Evolutionary conservation across 2,329 filamentous ascomycete species (phyloP), one percentile per base, ranked within the genome.

Genomic region (Helminthosporium solani): DNA sequence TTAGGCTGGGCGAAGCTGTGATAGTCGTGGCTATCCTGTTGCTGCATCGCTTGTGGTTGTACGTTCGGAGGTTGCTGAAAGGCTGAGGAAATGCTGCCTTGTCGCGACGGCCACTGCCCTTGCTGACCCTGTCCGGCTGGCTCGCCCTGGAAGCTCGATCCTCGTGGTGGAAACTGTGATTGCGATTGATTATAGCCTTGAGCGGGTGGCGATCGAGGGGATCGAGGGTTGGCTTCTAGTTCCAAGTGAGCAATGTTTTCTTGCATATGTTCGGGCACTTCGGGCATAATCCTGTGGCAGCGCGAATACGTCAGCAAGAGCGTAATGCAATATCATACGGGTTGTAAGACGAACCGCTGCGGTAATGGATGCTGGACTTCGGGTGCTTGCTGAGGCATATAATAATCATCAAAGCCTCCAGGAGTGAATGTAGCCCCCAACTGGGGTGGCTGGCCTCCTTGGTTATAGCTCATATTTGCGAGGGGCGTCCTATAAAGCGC

Each of bases 251-350:
- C 88, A 56, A 99, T 82, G 73, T 88, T 92, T 65, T 95, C 86
- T 75, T 96, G 90, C 83, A 99, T 96, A 73, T 96, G 92, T 73
- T 92, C 88, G 58, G 92, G 90, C 57, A 96, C 90, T 78, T 96
- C 90, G 69, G 90, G 88, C 84, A 92, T 96, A 65, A 95, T 84
- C 76, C 90, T 95, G 71, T 67, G 46, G 50, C 44, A 45, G 30
- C 14, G 20, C 12, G 33, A 46, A 44, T 56, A 61, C 53, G 62
- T 67, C 63, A 66, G 66, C 64, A 58, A 42, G 39, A 49, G 46
- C 52, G 53, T 54, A 61, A 60, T 58, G 52, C 14, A 36, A 54
- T 49, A 53, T 33, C 42, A 50, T 44, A 50, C 45, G 47, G 46
- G 47, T 56, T 49, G 54, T 47, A 50, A 52, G 50, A 68, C 77